phyloP scores from a whole-genome alignment of 139 green algal species.

The Tetraselmis striata region DNA sequence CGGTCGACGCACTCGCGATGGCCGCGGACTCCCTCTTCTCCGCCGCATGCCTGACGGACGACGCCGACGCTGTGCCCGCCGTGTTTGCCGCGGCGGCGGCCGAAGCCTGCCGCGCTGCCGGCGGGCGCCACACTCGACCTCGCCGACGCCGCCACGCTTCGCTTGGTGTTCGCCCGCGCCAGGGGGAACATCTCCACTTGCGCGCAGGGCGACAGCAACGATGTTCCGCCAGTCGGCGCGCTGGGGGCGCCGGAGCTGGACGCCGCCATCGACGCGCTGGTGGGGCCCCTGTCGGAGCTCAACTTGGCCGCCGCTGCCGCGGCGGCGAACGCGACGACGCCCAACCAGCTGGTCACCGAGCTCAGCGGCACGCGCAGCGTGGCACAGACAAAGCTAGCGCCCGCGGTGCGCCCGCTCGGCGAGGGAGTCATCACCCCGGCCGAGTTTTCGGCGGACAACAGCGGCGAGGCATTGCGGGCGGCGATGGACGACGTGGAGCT shows the following conservation, averaged over 20 bases:
- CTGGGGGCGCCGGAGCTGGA: neutral
- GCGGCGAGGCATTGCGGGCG: neutral
- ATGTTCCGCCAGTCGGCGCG: neutral
- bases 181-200: neutral
- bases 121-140: neutral
- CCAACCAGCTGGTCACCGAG: neutral
- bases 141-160: neutral
- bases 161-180: neutral
- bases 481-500: neutral
- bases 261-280: neutral
- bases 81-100: neutral
- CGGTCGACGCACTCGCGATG: neutral
- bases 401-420: neutral
- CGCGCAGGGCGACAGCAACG: neutral
- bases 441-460: neutral
- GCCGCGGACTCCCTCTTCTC: neutral
- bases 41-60: neutral
- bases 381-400: neutral
- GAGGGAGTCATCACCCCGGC: neutral
- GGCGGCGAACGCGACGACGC: neutral
- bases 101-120: too few relatives aligned
- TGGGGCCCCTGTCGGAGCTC: neutral
- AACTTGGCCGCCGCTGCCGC: neutral
- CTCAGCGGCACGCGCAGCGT: neutral
- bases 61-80: too few relatives aligned